phyloP scores from a whole-genome alignment of 2,329 filamentous ascomycete genomes.

The Herpomyces periplanetae region DNA sequence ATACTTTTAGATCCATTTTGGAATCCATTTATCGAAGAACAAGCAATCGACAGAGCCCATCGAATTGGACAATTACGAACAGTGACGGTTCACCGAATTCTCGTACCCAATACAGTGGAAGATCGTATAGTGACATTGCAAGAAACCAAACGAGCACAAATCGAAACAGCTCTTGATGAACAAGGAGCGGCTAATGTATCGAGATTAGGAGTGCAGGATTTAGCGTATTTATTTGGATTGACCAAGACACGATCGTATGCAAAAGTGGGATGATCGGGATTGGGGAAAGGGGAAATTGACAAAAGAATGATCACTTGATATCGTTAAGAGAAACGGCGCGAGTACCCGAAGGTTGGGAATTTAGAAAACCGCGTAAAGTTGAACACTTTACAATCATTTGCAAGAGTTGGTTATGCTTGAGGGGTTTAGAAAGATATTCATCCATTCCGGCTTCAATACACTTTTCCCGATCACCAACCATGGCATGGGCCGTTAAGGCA shows the following conservation, averaged over 20 bases:
- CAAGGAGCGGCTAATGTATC: conserved; percentile 22
- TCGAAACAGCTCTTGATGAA: conserved; percentile 43
- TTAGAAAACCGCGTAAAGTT: conserved; percentile 60
- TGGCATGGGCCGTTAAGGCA: conserved; percentile 79
- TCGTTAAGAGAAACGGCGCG: no score
- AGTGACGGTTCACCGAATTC: conserved; percentile 39
- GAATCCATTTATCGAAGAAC: conserved; percentile 74
- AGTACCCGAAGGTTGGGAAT: no score
- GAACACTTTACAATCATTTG: conserved; percentile 91
- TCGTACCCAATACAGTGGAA: conserved; percentile 41
- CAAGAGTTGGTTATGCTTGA: conserved; percentile 87
- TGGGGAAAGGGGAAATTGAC: no score
- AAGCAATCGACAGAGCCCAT: conserved; percentile 60
- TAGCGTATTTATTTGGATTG: conserved; percentile 28
- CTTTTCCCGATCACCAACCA: conserved; percentile 91
- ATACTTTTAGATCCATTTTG: conserved; percentile 77
- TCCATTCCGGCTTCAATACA: conserved; percentile 98
- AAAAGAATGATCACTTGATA: no score
- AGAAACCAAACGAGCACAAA: conserved; percentile 31
- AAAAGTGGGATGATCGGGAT: no score
- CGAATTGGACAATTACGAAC: conserved; percentile 37
- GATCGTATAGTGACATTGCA: conserved; percentile 48
- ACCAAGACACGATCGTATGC: no score
- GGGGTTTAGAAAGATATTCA: conserved; percentile 79
- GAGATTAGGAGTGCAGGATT: conserved; percentile 21